phyloP scores from a whole-genome alignment of 805 yeast species.

The Saccharomycopsis javanensis region DNA sequence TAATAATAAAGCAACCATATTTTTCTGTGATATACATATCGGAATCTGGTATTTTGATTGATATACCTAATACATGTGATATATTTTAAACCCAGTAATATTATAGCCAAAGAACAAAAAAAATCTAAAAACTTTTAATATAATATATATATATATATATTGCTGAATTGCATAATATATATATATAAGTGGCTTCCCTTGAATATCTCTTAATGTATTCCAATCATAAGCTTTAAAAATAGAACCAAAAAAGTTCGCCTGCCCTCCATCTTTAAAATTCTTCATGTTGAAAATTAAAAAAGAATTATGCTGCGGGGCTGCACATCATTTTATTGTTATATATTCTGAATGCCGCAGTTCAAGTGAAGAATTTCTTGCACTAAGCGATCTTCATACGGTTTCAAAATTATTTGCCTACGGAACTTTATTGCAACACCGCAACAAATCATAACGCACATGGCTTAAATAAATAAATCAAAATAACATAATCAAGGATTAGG shows the following conservation, averaged over 20 bases:
- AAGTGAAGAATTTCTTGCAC: neutral
- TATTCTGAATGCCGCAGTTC: neutral
- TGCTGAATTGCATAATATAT: no score
- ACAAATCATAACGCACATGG: no score
- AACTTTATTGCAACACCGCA: neutral
- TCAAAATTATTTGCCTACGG: no score
- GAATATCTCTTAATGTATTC: no score
- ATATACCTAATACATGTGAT: no score
- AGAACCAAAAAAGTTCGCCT: no score
- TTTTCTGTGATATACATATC: neutral
- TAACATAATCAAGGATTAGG: neutral
- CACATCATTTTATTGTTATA: no score
- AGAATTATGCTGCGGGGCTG: neutral
- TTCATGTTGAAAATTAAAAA: slow-evolving; percentile 1
- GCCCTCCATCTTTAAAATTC: neutral
- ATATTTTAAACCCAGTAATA: no score
- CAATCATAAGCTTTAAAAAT: neutral
- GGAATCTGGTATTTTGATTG: no score
- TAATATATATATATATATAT: no score
- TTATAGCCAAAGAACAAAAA: neutral
- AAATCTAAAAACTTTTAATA: no score
- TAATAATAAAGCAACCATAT: neutral
- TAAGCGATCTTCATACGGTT: neutral
- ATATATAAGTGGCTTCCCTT: no score
- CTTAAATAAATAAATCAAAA: neutral